Percentiles rank a stretch among this genome's conserved stretches.
phyloP scores from a whole-genome alignment of 2,329 filamentous ascomycete genomes.

The Daldinia sp. region DNA sequence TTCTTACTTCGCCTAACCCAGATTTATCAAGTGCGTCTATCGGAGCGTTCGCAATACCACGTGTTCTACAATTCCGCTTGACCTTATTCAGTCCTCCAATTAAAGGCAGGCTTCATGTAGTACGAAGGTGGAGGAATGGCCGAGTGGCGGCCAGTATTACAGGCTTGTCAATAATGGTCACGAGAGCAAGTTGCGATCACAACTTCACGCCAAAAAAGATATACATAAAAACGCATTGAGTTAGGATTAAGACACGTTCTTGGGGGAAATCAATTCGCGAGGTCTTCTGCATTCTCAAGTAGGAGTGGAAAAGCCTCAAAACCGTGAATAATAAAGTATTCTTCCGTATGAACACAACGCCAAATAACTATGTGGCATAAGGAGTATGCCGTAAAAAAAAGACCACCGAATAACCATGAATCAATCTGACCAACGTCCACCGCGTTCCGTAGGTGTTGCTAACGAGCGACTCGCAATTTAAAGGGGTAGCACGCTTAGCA shows the following conservation, averaged over 20 bases:
- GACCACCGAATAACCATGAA: slow-evolving; percentile 36
- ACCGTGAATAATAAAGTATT: slow-evolving; percentile 40
- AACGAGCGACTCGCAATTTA: slow-evolving; percentile 40
- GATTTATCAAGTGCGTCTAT: slow-evolving; percentile 8
- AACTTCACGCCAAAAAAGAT: slow-evolving; percentile 4
- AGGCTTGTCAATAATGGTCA: slow-evolving; percentile 3
- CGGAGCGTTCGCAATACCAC: slow-evolving; percentile 22
- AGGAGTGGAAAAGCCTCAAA: slow-evolving; percentile 28
- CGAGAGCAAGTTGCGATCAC: slow-evolving; percentile 6
- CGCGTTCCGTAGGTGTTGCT: slow-evolving; percentile 38
- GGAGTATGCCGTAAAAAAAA: slow-evolving; percentile 24
- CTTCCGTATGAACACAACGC: slow-evolving; percentile 26
- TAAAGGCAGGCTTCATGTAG: neutral
- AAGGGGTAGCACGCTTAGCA: slow-evolving; percentile 32
- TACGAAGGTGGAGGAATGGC: slow-evolving; percentile 10
- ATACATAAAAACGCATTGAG: slow-evolving; percentile 9
- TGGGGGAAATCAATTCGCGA: slow-evolving; percentile 30
- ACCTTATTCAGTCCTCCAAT: slow-evolving; percentile 5
- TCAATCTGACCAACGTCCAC: slow-evolving; percentile 36
- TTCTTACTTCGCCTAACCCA: slow-evolving; percentile 1
- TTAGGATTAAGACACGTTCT: slow-evolving; percentile 3
- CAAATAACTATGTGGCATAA: slow-evolving; percentile 36
- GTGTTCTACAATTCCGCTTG: slow-evolving; percentile 10
- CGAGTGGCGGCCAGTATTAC: neutral
- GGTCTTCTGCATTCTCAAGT: slow-evolving; percentile 47